Evolutionary conservation across 768 basidiomycete species (phyloP).

Genomic region (Auriscalpium orientale): DNA sequence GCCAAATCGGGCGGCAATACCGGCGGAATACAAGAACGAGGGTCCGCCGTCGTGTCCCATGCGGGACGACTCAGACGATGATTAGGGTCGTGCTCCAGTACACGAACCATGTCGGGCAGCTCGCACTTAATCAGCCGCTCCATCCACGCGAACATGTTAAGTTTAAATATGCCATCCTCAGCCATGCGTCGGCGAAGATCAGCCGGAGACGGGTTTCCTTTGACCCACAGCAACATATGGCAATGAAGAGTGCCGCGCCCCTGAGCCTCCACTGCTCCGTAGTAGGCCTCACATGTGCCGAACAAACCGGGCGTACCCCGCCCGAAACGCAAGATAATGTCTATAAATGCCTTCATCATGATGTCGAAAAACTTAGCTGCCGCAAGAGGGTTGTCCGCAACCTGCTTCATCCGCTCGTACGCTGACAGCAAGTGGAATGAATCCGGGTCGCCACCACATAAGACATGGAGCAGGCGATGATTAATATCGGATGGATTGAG

Average conservation of each 20-base stretch:
- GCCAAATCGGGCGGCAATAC: no score
- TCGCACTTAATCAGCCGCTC: no score
- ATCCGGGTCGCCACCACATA: constrained; percentile 31
- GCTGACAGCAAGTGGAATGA: constrained; percentile 25
- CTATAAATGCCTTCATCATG: constrained; percentile 31
- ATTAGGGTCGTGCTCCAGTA: no score
- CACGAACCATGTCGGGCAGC: no score
- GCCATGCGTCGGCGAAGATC: no score
- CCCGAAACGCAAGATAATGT: constrained; percentile 11
- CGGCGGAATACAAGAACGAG: no score
- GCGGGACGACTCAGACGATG: no score
- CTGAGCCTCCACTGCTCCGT: constrained; percentile 35
- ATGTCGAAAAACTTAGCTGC: constrained; percentile 37
- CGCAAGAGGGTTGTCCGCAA: constrained; percentile 34
- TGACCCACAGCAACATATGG: constrained; percentile 37
- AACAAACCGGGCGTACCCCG: constrained; percentile 23
- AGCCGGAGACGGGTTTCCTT: no score
- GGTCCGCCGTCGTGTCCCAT: no score
- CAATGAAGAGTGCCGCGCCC: constrained; percentile 32
- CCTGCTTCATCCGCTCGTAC: constrained; percentile 26
- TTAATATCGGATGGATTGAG: constrained; percentile 36
- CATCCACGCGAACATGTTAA: no score
- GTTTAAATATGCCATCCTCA: no score
- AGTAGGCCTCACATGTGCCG: constrained; percentile 27
- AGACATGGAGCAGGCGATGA: constrained; percentile 33